These are phyloP conservation scores for Gnomoniopsis smithogilvyi DNA, from an alignment of 2,329 filamentous ascomycete species.

Conservation along the genomic window DNA sequence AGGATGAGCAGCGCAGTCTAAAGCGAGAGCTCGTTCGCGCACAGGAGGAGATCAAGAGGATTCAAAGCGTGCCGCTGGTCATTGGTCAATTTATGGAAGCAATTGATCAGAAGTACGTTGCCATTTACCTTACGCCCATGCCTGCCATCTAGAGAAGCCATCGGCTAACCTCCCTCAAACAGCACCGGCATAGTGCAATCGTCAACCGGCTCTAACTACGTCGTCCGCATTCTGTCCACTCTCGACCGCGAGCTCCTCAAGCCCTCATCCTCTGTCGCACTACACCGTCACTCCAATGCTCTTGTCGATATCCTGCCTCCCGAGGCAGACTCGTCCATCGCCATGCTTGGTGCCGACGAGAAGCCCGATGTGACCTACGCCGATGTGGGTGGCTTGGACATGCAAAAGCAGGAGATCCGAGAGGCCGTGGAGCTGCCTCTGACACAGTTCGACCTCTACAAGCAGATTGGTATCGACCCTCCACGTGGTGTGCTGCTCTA, in stretches of 20 bases:
- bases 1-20: constrained; percentile 97
- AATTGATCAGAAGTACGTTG: constrained; percentile 93
- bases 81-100: constrained; percentile 99
- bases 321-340: constrained; percentile 97
- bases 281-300: constrained; percentile 97
- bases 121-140: constrained; percentile 19
- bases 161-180: constrained; percentile 13
- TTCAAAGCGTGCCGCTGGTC: constrained; percentile 95
- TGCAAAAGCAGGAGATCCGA: constrained; percentile 99
- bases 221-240: constrained; percentile 95
- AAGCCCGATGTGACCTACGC: constrained; percentile 98
- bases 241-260: constrained; percentile 98
- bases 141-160: background rate
- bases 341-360: constrained; percentile 94
- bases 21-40: constrained; percentile 96
- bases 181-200: constrained; percentile 98
- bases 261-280: constrained; percentile 93
- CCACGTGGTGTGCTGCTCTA: constrained; percentile 95
- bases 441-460: constrained; percentile 98
- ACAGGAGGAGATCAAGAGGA: constrained; percentile 99
- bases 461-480: constrained; percentile 98
- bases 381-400: constrained; percentile 94
- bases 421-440: constrained; percentile 96
- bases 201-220: constrained; percentile 97
- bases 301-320: constrained; percentile 98